These are phyloP conservation scores for Mucor indicus DNA, from an alignment of 371 early-diverging fungal genomes.

Conservation along the genomic window DNA sequence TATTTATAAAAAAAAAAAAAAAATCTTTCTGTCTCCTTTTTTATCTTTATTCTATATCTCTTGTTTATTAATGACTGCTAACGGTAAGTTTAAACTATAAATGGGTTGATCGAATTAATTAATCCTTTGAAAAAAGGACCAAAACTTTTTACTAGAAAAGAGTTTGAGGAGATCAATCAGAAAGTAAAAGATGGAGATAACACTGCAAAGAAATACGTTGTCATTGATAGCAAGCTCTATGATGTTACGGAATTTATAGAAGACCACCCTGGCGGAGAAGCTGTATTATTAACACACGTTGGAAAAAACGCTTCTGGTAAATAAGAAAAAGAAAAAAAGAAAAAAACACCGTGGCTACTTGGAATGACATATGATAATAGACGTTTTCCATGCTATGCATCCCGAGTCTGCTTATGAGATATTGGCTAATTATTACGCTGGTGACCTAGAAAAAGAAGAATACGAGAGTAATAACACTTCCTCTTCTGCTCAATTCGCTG, in stretches of 20 bases:
- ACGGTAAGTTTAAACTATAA: constrained; percentile 7
- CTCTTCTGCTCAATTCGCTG: constrained; percentile 35
- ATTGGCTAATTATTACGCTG: constrained; percentile 78
- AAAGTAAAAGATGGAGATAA: constrained; percentile 44
- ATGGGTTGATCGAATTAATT: neutral
- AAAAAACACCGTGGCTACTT: neutral
- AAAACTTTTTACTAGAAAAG: constrained; percentile 26
- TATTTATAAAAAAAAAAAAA: neutral
- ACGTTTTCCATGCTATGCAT: constrained; percentile 88
- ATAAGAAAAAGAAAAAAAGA: neutral
- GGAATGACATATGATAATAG: constrained; percentile 26
- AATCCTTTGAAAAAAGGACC: constrained; percentile 14
- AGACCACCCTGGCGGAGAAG: constrained; percentile 85
- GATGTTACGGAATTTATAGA: constrained; percentile 81
- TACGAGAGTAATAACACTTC: constrained; percentile 3
- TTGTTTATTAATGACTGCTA: neutral
- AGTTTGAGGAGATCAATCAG: constrained; percentile 33
- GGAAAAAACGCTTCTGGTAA: constrained; percentile 84
- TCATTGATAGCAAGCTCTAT: constrained; percentile 83
- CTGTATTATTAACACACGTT: constrained; percentile 67
- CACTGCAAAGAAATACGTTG: constrained; percentile 58
- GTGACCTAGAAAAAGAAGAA: constrained; percentile 59
- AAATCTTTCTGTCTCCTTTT: too few species aligned
- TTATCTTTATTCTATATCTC: too few species aligned
- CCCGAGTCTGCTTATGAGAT: constrained; percentile 66